Evolutionary conservation across 345 rosid genomes (phyloP).

Genomic region (Brassica cretica): DNA sequence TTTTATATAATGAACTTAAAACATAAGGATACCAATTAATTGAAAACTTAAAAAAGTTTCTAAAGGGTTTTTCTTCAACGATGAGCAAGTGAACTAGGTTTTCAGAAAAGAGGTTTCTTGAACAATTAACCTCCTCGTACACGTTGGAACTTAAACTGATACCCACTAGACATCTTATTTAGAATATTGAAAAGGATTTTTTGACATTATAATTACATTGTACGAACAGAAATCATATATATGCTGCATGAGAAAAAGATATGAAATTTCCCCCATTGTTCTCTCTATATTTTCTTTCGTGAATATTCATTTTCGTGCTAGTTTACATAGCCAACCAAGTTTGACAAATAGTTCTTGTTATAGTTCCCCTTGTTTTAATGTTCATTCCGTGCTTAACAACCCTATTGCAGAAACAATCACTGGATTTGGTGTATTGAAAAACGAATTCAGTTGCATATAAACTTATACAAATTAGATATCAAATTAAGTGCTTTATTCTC

Average conservation of each 20-base stretch:
- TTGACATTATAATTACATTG: neutral
- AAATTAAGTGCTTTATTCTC: neutral
- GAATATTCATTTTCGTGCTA: neutral
- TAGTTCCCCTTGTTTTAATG: neutral
- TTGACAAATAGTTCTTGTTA: neutral
- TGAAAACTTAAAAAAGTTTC: neutral
- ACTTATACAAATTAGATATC: neutral
- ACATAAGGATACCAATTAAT: neutral
- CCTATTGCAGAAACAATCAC: too few relatives aligned
- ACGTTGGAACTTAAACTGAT: slow-evolving; percentile 33
- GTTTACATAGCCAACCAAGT: neutral
- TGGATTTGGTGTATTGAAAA: neutral
- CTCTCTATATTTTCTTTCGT: slow-evolving; percentile 1
- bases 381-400: neutral
- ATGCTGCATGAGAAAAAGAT: slow-evolving; percentile 2
- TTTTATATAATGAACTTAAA: neutral
- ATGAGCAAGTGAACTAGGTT: slow-evolving; percentile 42
- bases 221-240: neutral
- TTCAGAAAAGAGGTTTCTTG: slow-evolving; percentile 23
- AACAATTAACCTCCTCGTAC: slow-evolving; percentile 31
- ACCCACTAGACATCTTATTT: slow-evolving; percentile 17
- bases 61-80: slow-evolving; percentile 24
- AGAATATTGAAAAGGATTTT: neutral
- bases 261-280: neutral
- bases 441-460: neutral